These are phyloP conservation scores for Candida anglica DNA, from an alignment of 805 yeast genomes.

Conservation along the genomic window DNA sequence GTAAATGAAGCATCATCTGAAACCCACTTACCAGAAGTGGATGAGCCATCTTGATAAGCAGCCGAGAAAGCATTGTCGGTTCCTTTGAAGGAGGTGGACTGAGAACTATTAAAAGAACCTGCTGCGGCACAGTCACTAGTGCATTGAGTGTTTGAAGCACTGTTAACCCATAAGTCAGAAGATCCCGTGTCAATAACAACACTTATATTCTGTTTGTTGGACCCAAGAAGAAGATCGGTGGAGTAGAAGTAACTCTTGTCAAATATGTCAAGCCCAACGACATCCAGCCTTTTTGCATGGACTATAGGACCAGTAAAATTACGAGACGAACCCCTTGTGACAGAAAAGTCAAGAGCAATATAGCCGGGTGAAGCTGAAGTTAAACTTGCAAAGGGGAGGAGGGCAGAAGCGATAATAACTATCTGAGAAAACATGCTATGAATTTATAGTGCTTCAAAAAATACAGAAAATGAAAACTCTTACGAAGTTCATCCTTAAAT, in stretches of 20 bases:
- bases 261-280: background rate
- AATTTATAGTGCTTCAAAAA: too few relatives aligned
- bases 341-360: background rate
- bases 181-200: conserved; percentile 22
- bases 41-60: conserved; percentile 10
- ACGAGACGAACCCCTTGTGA: too few relatives aligned
- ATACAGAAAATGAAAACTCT: background rate
- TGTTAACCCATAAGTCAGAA: conserved; percentile 21
- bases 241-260: background rate
- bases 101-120: conserved; percentile 10
- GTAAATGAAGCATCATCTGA: conserved; percentile 9
- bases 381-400: background rate
- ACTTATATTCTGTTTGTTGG: conserved; percentile 12
- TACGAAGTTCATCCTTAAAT: background rate
- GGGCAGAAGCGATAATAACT: background rate
- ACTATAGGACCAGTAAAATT: background rate
- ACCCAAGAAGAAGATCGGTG: conserved; percentile 6
- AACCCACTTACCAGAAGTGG: conserved; percentile 14
- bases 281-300: background rate
- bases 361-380: too few relatives aligned
- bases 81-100: conserved; percentile 5
- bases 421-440: background rate
- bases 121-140: conserved; percentile 7
- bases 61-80: conserved; percentile 8
- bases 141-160: conserved; percentile 9